Evolutionary conservation across 2,329 filamentous ascomycete species (phyloP), one percentile per base, ranked within the genome.

Genomic region (Clonostachys byssicola): DNA sequence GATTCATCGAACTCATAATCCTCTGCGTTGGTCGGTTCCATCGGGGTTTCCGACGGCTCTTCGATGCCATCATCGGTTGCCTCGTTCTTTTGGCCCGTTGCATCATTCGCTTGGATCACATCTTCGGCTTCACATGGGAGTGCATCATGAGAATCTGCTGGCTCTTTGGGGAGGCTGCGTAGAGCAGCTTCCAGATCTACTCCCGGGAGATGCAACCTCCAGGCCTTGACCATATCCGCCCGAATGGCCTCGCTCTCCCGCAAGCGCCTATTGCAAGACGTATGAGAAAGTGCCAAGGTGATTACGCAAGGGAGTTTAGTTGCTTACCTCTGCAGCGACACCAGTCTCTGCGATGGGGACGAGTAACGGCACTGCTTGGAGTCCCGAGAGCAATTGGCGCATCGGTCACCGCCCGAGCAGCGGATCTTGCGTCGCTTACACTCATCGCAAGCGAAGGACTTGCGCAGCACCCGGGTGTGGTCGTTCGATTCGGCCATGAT

Each of bases 1-100:
- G 64, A 49, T 16, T 16, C 42, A 18, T 48, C 44, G 34, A 49
- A 46, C 10, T 51, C 49, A 39, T 51, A 54, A 10, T 47, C 43
- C 13, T 45, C 43, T 6, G 43, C 43, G 17, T 45, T 45, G 6
- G 34, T 20, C n/a, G 34, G 34, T 18, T 45, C 43, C 12, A 23
- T 35, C 17, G 35, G 43, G 14, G 43, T 20, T 13, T 23, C 12
- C 10, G 34, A 20, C 13, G 35, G 16, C n/a, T 36, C 12, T n/a
- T 45, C 30, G 1, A 23, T 14, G 10, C 36, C 36, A 17, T 39
- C 36, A 17, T 39, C 36, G 36, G 36, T 14, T 39, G 14, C 36
- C 17, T 39, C 36, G 12, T 17, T 39, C 36, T 17, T 39, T 17
- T 39, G 14, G 14, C 36, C 36, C 14, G 3, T 12, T 8, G 12